A percentile compares a stretch with the other conserved stretches of the same genome.
Conservation (phyloP, 2,329 filamentous ascomycete species). For the Paraphaeosphaeria sporulosa region DNA sequence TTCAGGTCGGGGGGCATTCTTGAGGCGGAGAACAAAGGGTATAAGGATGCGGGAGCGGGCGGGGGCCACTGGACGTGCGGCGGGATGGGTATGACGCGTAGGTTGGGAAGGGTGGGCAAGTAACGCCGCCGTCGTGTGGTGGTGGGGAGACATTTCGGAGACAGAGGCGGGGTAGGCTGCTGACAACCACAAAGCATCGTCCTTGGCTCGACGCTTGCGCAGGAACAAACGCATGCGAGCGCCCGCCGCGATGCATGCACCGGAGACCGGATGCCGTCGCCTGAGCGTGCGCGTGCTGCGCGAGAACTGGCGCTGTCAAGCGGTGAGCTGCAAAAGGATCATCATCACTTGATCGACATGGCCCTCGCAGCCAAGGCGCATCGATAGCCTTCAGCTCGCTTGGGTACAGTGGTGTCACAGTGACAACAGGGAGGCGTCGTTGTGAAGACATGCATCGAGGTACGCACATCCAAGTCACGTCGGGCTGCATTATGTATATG, state of each 20-base stretch:
- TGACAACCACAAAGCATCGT: background rate
- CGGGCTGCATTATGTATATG: too few species aligned
- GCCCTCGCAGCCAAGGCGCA: too few species aligned
- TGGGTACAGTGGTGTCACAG: too few species aligned
- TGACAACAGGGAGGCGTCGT: too few species aligned
- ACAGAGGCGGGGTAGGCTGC: background rate
- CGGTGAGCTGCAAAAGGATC: background rate
- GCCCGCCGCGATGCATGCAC: background rate
- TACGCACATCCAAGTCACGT: too few species aligned
- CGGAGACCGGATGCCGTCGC: background rate
- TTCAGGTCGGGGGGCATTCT: slow-evolving; percentile 66
- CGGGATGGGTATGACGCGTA: background rate
- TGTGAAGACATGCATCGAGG: too few species aligned
- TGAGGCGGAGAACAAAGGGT: background rate
- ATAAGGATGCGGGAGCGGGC: slow-evolving; percentile 4
- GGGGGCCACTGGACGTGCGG: background rate
- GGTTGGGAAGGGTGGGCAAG: background rate
- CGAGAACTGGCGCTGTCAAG: too few species aligned
- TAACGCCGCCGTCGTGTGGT: slow-evolving; percentile 1
- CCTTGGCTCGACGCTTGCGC: slow-evolving; percentile 9
- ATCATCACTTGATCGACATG: too few species aligned
- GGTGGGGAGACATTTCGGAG: slow-evolving; percentile 4
- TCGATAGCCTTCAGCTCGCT: too few species aligned
- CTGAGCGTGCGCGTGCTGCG: background rate
- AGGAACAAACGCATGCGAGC: background rate